A percentile compares a stretch with the other conserved stretches of the same genome.
Conservation (phyloP, 257 asterid species). For the Datura wrightii region DNA sequence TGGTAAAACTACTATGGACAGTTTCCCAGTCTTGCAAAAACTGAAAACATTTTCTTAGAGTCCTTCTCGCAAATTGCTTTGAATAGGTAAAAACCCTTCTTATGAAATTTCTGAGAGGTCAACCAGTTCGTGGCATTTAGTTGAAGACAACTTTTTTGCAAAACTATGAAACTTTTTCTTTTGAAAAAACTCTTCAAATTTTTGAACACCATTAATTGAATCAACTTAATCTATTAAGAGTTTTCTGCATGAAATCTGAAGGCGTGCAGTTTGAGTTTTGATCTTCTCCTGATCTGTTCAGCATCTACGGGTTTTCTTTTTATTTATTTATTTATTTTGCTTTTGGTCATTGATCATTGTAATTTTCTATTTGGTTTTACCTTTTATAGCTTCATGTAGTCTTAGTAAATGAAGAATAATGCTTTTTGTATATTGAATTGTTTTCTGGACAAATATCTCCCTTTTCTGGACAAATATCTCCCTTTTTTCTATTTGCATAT, state of each 20-base stretch:
- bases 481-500: conserved; percentile 2
- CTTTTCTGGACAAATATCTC: neutral
- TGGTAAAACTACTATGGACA: neutral
- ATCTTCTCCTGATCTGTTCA: conserved; percentile 11
- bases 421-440: neutral
- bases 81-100: too few relatives aligned
- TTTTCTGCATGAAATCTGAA: conserved; percentile 1
- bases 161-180: neutral
- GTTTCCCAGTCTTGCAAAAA: neutral
- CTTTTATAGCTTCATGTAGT: neutral
- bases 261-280: neutral
- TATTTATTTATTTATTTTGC: neutral
- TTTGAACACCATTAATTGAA: neutral
- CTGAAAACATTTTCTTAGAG: neutral
- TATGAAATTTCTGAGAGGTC: too few relatives aligned
- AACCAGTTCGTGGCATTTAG: neutral
- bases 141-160: neutral
- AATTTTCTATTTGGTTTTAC: neutral
- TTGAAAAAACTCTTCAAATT: neutral
- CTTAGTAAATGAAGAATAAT: neutral
- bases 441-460: neutral
- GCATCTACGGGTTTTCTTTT: neutral
- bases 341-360: conserved; percentile 5
- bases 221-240: neutral
- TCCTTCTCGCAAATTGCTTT: too few relatives aligned